Evolutionary conservation across 306 rosid genomes (phyloP).

Genomic region (Arachis stenosperma): DNA sequence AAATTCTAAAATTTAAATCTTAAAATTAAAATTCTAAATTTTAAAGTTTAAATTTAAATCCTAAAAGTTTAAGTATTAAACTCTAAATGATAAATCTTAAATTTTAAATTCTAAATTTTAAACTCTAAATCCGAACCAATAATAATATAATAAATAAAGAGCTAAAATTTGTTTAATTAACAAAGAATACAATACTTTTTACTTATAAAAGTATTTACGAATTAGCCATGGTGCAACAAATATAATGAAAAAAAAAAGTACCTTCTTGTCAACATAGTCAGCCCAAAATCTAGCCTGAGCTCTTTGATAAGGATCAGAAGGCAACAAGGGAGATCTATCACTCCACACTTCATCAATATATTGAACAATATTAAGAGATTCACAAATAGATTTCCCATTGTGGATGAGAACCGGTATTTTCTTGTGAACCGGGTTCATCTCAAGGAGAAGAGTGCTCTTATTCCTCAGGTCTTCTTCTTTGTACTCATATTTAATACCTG

Average conservation of each 20-base stretch:
- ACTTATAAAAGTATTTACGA: too few species aligned
- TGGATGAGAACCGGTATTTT: conserved; percentile 41
- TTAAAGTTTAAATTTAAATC: too few species aligned
- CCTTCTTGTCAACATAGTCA: conserved; percentile 43
- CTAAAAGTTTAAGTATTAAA: too few species aligned
- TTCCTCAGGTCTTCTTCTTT: conserved; percentile 34
- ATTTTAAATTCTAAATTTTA: too few species aligned
- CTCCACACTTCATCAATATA: conserved; percentile 46
- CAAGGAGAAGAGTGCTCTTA: conserved; percentile 36
- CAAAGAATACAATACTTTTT: too few species aligned
- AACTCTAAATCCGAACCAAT: too few species aligned
- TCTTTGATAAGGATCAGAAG: conserved; percentile 39
- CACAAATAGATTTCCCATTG: conserved; percentile 39
- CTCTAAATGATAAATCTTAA: too few species aligned
- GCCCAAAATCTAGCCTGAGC: conserved; percentile 46
- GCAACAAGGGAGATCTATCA: conserved; percentile 17
- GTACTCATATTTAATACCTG: conserved; percentile 40
- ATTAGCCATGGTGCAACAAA: too few species aligned
- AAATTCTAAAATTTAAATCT: too few species aligned
- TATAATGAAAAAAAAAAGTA: conserved; percentile 3
- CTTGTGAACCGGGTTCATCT: conserved; percentile 43
- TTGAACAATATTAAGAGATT: conserved; percentile 39
- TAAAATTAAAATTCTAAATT: too few species aligned
- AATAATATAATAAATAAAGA: too few species aligned
- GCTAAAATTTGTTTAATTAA: too few species aligned